Conservation (phyloP, 805 yeast genomes). For the Nakazawaea populi region DNA sequence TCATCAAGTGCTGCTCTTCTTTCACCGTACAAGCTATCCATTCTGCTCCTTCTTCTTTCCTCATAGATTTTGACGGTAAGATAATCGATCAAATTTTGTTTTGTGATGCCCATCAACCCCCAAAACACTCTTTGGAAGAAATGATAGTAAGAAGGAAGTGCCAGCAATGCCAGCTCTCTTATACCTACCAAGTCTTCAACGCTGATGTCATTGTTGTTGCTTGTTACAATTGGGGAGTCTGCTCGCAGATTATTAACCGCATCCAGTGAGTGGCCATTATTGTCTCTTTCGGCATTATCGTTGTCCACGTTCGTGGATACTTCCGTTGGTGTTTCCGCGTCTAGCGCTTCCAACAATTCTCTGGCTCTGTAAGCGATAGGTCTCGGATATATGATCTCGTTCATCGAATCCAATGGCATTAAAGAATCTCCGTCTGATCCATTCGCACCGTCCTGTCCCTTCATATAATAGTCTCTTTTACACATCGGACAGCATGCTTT, state of each 20-base stretch:
- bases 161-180: constrained; percentile 10
- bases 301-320: too few relatives aligned
- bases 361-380: constrained; percentile 21
- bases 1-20: not conserved
- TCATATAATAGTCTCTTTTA: constrained; percentile 57
- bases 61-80: constrained; percentile 36
- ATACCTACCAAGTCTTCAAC: constrained; percentile 13
- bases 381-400: constrained; percentile 16
- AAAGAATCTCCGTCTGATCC: constrained; percentile 7
- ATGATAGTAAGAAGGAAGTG: constrained; percentile 18
- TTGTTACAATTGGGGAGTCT: not conserved
- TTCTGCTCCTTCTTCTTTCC: constrained; percentile 18
- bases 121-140: constrained; percentile 37
- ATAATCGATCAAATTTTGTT: constrained; percentile 43
- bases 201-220: not conserved
- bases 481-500: constrained; percentile 84
- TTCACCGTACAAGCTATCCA: constrained; percentile 14
- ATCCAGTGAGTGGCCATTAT: not conserved
- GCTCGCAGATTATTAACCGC: not conserved
- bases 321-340: constrained; percentile 4
- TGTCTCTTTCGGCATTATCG: too few relatives aligned
- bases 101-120: constrained; percentile 50
- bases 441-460: constrained; percentile 20
- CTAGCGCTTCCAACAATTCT: constrained; percentile 18
- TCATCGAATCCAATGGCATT: constrained; percentile 17